Percentiles rank a stretch among this genome's conserved stretches.
These are phyloP conservation scores for Colletotrichum tanaceti DNA, from an alignment of 2,329 filamentous ascomycete genomes.

Conservation along the genomic window DNA sequence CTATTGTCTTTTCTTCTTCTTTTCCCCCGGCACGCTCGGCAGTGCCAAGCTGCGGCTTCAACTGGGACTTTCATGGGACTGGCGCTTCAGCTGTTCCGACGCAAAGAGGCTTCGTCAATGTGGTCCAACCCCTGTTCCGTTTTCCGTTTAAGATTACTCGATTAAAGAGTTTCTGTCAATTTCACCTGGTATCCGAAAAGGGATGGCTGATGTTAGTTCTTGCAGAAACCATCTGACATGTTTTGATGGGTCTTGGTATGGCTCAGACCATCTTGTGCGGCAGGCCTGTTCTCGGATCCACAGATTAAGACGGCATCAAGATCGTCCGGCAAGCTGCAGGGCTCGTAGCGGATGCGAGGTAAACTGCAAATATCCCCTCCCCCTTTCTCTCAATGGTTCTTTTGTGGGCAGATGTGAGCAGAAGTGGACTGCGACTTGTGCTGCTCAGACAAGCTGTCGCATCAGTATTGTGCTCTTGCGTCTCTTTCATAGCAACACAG, in stretches of 20 bases:
- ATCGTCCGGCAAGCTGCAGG: background rate
- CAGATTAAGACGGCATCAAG: background rate
- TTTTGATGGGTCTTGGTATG: background rate
- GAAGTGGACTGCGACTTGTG: background rate
- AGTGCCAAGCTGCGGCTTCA: background rate
- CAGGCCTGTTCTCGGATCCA: background rate
- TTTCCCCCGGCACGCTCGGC: background rate
- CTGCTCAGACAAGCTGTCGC: background rate
- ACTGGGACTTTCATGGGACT: background rate
- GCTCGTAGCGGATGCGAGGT: background rate
- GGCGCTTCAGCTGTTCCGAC: background rate
- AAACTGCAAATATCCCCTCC: background rate
- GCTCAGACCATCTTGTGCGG: background rate
- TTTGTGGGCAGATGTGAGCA: background rate
- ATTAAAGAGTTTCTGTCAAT: no score
- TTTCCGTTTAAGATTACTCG: background rate
- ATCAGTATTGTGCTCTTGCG: background rate
- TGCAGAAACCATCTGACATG: background rate
- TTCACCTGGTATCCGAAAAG: background rate
- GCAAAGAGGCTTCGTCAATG: background rate
- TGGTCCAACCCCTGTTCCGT: background rate
- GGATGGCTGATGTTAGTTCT: background rate
- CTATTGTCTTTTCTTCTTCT: no score
- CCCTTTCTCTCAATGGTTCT: background rate
- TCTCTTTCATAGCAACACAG: background rate